phyloP scores from a whole-genome alignment of 2,329 filamentous ascomycete genomes.

The Colletotrichum orbiculare region DNA sequence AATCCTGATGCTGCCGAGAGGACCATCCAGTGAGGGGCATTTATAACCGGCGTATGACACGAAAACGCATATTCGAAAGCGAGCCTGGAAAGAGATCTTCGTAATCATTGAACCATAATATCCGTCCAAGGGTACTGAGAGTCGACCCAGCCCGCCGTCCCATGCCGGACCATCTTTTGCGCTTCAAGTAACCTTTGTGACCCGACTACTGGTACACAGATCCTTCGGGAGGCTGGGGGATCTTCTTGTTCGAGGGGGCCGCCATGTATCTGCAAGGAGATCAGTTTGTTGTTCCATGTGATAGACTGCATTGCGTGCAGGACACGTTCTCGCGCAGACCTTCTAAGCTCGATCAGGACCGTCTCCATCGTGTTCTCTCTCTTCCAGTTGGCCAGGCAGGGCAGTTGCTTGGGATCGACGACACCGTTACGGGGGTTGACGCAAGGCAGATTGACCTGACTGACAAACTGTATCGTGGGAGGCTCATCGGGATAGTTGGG shows the following conservation, averaged over 20 bases:
- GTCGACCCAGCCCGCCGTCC: conserved; percentile 16
- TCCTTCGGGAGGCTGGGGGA: conserved; percentile 92
- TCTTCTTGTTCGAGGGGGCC: conserved; percentile 89
- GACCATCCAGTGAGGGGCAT: no score
- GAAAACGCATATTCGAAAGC: not conserved
- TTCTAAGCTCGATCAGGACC: conserved; percentile 85
- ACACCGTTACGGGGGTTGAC: conserved; percentile 84
- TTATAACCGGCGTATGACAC: no score
- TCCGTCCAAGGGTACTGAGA: conserved; percentile 24
- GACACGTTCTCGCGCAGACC: conserved; percentile 58
- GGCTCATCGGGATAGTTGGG: conserved; percentile 88
- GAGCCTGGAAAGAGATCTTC: conserved; percentile 1
- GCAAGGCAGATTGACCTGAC: conserved; percentile 95
- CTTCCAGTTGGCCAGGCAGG: conserved; percentile 90
- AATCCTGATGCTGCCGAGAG: no score
- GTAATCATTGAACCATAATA: conserved; percentile 35
- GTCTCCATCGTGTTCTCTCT: conserved; percentile 96
- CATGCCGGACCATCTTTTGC: conserved; percentile 15
- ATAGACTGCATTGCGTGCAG: not conserved
- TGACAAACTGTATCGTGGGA: conserved; percentile 91
- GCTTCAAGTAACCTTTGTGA: conserved; percentile 24
- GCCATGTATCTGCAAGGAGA: conserved; percentile 84
- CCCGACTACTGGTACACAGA: conserved; percentile 55
- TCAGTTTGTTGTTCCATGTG: conserved; percentile 21
- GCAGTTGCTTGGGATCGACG: conserved; percentile 86